Percentiles rank a stretch among this genome's conserved stretches.
phyloP scores from a whole-genome alignment of 495 filamentous ascomycete species.

The Penicillium silybi region DNA sequence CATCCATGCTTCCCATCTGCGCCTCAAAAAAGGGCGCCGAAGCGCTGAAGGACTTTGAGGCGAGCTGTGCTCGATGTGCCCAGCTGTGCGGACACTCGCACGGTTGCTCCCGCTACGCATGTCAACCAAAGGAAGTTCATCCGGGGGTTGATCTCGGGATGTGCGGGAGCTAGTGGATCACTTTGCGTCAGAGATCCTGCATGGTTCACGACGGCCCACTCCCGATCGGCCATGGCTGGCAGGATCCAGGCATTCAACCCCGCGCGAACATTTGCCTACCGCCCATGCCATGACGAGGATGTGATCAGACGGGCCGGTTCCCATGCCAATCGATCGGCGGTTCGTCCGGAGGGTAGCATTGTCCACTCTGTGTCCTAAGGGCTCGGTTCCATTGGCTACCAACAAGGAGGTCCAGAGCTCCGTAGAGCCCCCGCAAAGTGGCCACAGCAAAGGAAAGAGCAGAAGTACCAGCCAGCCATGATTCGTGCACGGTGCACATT shows the following conservation, averaged over 20 bases:
- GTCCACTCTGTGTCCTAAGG: not conserved
- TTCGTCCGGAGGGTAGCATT: constrained; percentile 9
- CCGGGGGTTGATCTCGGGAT: constrained; percentile 6
- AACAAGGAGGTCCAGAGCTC: not conserved
- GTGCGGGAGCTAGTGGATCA: constrained; percentile 13
- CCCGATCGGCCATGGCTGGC: constrained; percentile 9
- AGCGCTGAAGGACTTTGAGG: not conserved
- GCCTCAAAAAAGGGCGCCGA: not conserved
- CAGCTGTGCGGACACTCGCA: not conserved
- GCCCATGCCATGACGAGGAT: not conserved
- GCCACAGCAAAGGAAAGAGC: not conserved
- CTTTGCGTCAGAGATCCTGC: constrained; percentile 12
- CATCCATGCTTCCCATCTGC: not conserved
- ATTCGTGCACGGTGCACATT: not conserved
- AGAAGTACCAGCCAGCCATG: constrained; percentile 17
- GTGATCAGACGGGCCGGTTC: not conserved
- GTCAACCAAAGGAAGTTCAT: not conserved
- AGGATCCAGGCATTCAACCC: constrained; percentile 4
- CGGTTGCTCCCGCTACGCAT: not conserved
- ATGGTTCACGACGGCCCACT: constrained; percentile 9
- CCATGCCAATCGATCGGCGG: constrained; percentile 15
- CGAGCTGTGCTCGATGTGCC: not conserved
- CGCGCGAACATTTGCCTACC: constrained; percentile 2
- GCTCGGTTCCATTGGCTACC: constrained; percentile 9
- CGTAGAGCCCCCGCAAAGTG: constrained; percentile 1